Percentiles rank a stretch among this genome's conserved stretches.
phyloP scores from a whole-genome alignment of 116 monocot genomes.

The Phalaenopsis hybrid region DNA sequence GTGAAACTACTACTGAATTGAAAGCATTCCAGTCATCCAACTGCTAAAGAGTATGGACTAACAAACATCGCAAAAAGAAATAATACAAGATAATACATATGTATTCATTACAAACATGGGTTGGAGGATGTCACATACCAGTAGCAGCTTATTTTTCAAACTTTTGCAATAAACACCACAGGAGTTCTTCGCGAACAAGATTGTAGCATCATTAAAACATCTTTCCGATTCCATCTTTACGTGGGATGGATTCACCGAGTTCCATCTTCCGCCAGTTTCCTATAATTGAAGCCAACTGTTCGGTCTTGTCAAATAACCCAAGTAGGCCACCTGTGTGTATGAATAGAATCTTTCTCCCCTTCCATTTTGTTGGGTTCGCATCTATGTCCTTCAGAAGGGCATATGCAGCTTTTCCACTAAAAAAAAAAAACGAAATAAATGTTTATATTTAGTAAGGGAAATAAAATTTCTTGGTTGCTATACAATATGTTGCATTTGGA shows the following conservation, averaged over 20 bases:
- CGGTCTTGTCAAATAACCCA: conserved; percentile 69
- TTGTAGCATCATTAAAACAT: too few relatives aligned
- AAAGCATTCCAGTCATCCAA: neutral
- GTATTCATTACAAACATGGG: neutral
- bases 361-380: conserved; percentile 65
- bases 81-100: neutral
- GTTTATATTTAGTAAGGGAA: neutral
- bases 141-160: neutral
- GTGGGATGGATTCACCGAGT: conserved; percentile 38
- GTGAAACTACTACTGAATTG: neutral
- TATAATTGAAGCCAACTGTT: conserved; percentile 41
- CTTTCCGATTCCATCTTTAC: neutral
- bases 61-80: too few relatives aligned
- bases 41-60: neutral
- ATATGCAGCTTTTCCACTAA: conserved; percentile 78
- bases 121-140: neutral
- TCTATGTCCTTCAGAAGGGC: conserved; percentile 72
- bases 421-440: neutral
- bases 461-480: too few relatives aligned
- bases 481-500: too few relatives aligned
- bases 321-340: conserved; percentile 90
- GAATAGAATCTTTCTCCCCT: conserved; percentile 67
- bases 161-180: neutral
- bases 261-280: conserved; percentile 60
- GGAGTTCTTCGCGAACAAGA: too few relatives aligned